Evolutionary conservation across 2,329 filamentous ascomycete genomes (phyloP).

Genomic region (Trichoderma atrobrunneum): DNA sequence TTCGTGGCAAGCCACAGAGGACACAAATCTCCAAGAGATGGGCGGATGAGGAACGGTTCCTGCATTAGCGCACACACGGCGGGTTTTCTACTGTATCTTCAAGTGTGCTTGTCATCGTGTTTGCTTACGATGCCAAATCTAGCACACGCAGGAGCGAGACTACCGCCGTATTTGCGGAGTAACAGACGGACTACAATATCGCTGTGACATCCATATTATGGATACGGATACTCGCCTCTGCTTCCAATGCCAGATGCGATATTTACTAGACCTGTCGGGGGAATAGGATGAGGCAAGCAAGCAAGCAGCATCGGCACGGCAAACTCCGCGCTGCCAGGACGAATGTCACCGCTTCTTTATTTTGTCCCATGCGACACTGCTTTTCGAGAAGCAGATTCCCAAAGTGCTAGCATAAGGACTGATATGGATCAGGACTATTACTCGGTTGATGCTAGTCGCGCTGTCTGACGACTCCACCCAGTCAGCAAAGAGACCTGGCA

Average conservation of each 20-base stretch:
- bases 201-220: background rate
- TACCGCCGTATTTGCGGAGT: background rate
- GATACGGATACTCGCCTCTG: background rate
- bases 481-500: conserved; percentile 15
- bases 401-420: background rate
- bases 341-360: conserved; percentile 2
- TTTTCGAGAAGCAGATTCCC: background rate
- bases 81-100: background rate
- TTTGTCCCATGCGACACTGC: background rate
- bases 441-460: conserved; percentile 1
- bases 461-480: conserved; percentile 10
- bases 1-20: background rate
- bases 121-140: background rate
- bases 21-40: conserved; percentile 3
- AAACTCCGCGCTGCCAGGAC: background rate
- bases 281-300: background rate
- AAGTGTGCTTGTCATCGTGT: background rate
- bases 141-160: background rate
- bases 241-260: background rate
- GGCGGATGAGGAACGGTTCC: conserved; percentile 24
- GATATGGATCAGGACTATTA: background rate
- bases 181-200: background rate
- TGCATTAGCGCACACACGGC: conserved; percentile 23
- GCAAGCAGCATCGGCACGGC: background rate
- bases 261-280: background rate